Evolutionary conservation across 495 filamentous ascomycete species (phyloP).

Genomic region (Penicillium riverlandense): DNA sequence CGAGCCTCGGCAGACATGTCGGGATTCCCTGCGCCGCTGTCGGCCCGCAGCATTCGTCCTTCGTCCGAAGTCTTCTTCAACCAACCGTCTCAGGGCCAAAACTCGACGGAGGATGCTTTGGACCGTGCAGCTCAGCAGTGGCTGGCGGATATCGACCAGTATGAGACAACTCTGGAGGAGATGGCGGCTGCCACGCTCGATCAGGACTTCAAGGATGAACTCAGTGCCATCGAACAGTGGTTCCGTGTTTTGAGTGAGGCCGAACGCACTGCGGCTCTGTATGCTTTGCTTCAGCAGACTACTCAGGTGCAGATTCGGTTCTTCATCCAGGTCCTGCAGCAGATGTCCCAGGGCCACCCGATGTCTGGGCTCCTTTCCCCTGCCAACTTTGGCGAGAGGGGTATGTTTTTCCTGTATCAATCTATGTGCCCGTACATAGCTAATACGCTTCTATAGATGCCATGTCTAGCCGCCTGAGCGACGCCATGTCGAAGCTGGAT

Average conservation of each 20-base stretch:
- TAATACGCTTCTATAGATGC: slow-evolving; percentile 54
- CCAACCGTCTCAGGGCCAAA: slow-evolving; percentile 57
- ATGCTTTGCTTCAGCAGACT: slow-evolving; percentile 93
- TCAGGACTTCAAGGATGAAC: slow-evolving; percentile 98
- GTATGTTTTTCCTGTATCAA: slow-evolving; percentile 36
- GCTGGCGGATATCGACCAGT: slow-evolving; percentile 98
- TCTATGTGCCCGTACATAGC: too few relatives aligned
- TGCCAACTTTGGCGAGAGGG: slow-evolving; percentile 91
- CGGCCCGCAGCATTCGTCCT: slow-evolving; percentile 76
- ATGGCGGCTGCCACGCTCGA: slow-evolving; percentile 97
- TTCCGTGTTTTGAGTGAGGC: slow-evolving; percentile 96
- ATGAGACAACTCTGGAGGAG: slow-evolving; percentile 93
- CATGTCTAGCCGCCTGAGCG: slow-evolving; percentile 92
- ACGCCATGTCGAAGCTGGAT: slow-evolving; percentile 94
- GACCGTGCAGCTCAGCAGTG: slow-evolving; percentile 96
- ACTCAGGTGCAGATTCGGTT: slow-evolving; percentile 98
- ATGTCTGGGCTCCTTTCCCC: slow-evolving; percentile 96
- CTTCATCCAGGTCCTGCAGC: slow-evolving; percentile 96
- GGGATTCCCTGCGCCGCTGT: slow-evolving; percentile 68
- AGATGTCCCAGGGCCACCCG: slow-evolving; percentile 96
- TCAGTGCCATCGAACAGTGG: slow-evolving; percentile 99
- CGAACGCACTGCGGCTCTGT: slow-evolving; percentile 89
- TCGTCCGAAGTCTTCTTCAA: slow-evolving; percentile 90
- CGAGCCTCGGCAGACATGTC: slow-evolving; percentile 97
- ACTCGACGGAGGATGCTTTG: slow-evolving; percentile 71